Base-by-base conservation (phyloP, 495 filamentous ascomycete genomes). In the Aspergillus cavernicola region DNA sequence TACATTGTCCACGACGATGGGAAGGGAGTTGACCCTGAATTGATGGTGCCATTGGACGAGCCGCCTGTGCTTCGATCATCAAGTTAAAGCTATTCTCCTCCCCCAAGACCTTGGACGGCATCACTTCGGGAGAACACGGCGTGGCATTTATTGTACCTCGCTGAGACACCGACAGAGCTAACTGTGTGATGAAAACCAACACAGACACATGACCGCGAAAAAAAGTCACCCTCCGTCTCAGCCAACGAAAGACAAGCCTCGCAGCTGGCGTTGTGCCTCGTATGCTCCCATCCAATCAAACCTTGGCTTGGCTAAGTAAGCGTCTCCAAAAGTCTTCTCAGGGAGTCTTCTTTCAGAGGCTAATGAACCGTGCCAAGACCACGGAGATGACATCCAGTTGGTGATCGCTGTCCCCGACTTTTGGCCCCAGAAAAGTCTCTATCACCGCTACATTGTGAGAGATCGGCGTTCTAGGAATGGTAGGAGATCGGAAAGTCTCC, bases 321-420 rank as follows among this genome's bases (percentile, higher is more conserved):
- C 31, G 44, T 47, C 31, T 47, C 44, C 44, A 47, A 46, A 46
- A 47, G n/a, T 26, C 44, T 47, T 47, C 44, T 47, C n/a, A n/a
- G n/a, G n/a, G n/a, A n/a, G n/a, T n/a, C n/a, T n/a, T n/a, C n/a
- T 47, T 47, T 15, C 2, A 7, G 43, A n/a, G 31, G 31, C 35
- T 38, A 16, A 18, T n/a, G 13, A 38, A 32, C 15, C 0, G 15
- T 16, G 26, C 42, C 42, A 46, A 46, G 42, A 32, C 24, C 41
- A 40, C 38, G 23, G 41, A 28, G 6, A 7, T 29, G 23, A 11
- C 23, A 5, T 10, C 15, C 20, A 44, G 23, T 9, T 44, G 23
- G 11, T 29, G n/a, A 28, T 20, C 2, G 16, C 18, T 43, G 6
- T 16, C 28, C 44, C 44, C 44, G 31, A 47, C 44, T 36, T 47